Base-by-base conservation (phyloP, 257 asterid species). In the Handroanthus guayacan region DNA sequence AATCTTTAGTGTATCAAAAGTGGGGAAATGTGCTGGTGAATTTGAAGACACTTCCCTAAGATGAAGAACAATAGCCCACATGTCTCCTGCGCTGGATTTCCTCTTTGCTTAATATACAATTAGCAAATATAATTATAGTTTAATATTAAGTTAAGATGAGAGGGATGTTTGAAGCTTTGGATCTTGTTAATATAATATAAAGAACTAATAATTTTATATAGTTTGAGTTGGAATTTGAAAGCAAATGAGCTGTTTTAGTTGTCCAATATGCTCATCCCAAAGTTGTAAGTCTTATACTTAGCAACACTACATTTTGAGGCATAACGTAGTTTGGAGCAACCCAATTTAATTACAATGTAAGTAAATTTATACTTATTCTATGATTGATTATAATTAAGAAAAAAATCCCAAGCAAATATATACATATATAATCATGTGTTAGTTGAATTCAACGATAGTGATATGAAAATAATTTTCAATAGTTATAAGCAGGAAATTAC, bases 11-110 rank as follows among this genome's bases (percentile, higher is more conserved):
- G 65, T 16, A 69, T 20, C 14, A 56, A 69, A 56, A 65, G 72
- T 44, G 63, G 71, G 79, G 80, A 75, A 75, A 73, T 71, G 75
- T 85, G 89, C 75, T 69, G 69, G 61, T 75, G 69, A 79, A 81
- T 60, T 79, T 69, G 76, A 75, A 75, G 87, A 84, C 89, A 86
- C 65, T 65, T 70, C 77, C 83, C 86, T 84, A 67, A 44, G 47
- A 67, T 75, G 75, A 63, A 79, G 66, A 76, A 60, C 41, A 74
- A 36, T 81, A 71, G 48, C 37, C 56, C 82, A 76, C 88, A 38
- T 77, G 83, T 79, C 63, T 18, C 58, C 72, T 67, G 77, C 81
- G 77, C 81, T 84, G 85, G 83, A 81, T 81, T 75, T 84, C 78
- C 75, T 84, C 69, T 18, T 58, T 57, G 18, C 31, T 56, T 72